Evolutionary conservation across 1,139 yeast species (phyloP).

Genomic region (Geotrichum siamense): DNA sequence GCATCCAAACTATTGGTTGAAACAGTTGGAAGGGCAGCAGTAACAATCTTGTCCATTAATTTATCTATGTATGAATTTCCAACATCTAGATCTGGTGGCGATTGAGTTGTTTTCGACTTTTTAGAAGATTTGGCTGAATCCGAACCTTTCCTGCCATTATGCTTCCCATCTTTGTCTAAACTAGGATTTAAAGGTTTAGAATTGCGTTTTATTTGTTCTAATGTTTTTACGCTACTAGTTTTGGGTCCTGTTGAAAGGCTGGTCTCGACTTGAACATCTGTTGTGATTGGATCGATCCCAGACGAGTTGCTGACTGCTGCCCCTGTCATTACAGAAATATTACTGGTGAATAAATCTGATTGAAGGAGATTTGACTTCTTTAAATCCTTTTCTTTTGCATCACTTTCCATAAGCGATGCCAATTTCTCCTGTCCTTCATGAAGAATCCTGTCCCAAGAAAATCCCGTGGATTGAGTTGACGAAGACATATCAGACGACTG

Average conservation of each 20-base stretch:
- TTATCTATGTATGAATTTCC: slow-evolving; percentile 44
- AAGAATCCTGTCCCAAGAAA: slow-evolving; percentile 15
- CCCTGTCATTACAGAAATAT: neutral
- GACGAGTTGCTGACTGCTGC: neutral
- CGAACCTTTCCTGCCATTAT: neutral
- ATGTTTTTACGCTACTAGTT: neutral
- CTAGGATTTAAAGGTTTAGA: neutral
- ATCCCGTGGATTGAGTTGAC: slow-evolving; percentile 5
- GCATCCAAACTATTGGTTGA: slow-evolving; percentile 35
- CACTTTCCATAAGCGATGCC: slow-evolving; percentile 11
- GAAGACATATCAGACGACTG: too few relatives aligned
- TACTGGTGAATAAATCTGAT: neutral
- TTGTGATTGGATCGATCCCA: neutral
- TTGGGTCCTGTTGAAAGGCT: neutral
- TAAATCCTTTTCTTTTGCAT: neutral
- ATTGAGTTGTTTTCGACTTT: neutral
- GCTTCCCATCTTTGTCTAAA: neutral
- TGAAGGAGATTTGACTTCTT: neutral
- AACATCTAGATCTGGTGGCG: neutral
- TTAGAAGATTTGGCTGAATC: neutral
- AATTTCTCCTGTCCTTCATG: slow-evolving; percentile 16
- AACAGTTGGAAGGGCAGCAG: slow-evolving; percentile 65
- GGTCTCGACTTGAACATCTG: slow-evolving; percentile 2
- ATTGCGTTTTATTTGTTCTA: slow-evolving; percentile 11
- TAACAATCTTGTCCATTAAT: slow-evolving; percentile 58